Base-by-base conservation (phyloP, 2,329 filamentous ascomycete genomes). In the Tolypocladium ovalisporum region DNA sequence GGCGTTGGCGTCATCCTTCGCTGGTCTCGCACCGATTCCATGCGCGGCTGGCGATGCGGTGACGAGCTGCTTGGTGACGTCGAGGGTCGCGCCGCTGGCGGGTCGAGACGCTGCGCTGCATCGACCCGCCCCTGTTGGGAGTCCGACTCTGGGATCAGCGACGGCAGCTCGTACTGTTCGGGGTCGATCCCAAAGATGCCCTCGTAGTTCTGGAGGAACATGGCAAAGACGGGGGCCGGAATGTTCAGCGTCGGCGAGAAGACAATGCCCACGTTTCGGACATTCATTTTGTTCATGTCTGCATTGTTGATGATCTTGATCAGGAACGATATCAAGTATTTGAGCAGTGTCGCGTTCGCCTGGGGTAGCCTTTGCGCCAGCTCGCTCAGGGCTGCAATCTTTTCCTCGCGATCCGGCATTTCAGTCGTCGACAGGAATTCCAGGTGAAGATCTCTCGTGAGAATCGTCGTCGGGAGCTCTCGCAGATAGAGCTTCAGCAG, bases 191-290 rank as follows among this genome's bases (percentile, higher is more conserved):
- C 87, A 68, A 97, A 99, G 53, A 99, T 93, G 47, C 81, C 82
- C 61, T 88, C 82, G 68, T 90, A 97, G 66, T 97, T 92, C 62
- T 94, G 92, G 58, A 99, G 79, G 71, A 99, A 94, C 71, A 95
- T 82, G 4, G 92, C 91, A 70, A 99, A 97, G 13, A 99, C 87
- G 0, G 93, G 92, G 0, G 91, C 91, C 0, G 94, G 93, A 49
- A 99, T 96, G 70, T 97, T 97, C 56, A 99, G 80, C 0, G 94
- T 97, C 0, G 94, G 94, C 19, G 94, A 96, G 71, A 99, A 99
- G 57, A 99, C 93, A 65, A 99, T 97, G 62, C 94, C 93, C 56
- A 99, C 90, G 67, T 99, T 99, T 63, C 93, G 86, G 56, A 97
- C 89, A 13, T 89, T 97, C 94, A 99, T 99, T 79, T 97, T 97